Base-by-base conservation (phyloP, 495 filamentous ascomycete genomes). In the Symbiotaphrina buchneri region DNA sequence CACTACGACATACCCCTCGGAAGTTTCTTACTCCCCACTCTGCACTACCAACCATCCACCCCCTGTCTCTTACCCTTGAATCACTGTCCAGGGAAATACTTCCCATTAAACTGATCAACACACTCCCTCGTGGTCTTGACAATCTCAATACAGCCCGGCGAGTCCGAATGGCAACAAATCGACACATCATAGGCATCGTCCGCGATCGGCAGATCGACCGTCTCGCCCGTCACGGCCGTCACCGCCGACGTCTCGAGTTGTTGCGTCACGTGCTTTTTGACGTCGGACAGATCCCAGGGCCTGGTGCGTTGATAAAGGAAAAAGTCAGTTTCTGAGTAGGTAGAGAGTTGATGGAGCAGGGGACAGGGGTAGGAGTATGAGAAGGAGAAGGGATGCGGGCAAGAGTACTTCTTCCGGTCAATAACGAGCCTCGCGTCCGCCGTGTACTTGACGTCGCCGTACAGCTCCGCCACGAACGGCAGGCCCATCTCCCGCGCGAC, bases 381-480 rank as follows among this genome's bases (percentile, higher is more conserved):
- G n/a, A n/a, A n/a, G n/a, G n/a, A n/a, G n/a, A n/a, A n/a, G n/a
- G n/a, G n/a, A n/a, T n/a, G n/a, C n/a, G n/a, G n/a, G n/a, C n/a
- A 16, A 3, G 16, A 39, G 33, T 63, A 63, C 46, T 66, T 65
- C 44, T 65, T 61, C 10, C 62, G 56, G 37, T 62, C 63, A 30
- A 66, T 61, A 6, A 65, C 47, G 26, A 65, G 44, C 40, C 49
- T 59, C 18, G 52, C 56, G 31, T 58, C 46, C 3, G 49, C 39
- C 36, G 53, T 54, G 38, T 72, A 72, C 28, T 68, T 62, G 15
- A 71, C 57, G 45, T 72, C 67, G 0, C 52, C 58, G 41, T 65
- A 69, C 20, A 67, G 44, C 41, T 71, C 65, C 18, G 61, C 64
- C 26, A 52, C 44, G 33, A 73, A 71, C n/a, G 56, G 49, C 16